These are phyloP conservation scores for Populus alba DNA, from an alignment of 345 rosid species.

Conservation along the genomic window DNA sequence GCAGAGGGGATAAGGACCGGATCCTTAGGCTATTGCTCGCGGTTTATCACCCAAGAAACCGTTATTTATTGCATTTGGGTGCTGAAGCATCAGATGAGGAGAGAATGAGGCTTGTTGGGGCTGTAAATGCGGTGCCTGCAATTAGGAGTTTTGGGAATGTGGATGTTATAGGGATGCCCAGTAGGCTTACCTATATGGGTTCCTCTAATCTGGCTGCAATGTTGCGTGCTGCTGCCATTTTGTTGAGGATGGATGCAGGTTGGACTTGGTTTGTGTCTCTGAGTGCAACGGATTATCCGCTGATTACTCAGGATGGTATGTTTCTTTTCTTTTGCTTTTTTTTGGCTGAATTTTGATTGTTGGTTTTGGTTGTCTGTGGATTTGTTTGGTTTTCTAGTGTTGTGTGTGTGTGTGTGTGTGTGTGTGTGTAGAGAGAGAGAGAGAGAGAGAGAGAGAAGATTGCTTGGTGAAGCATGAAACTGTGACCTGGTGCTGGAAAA, in stretches of 20 bases:
- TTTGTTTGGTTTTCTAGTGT: not conserved
- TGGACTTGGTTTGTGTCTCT: conserved; percentile 92
- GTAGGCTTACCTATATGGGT: conserved; percentile 69
- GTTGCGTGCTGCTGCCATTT: conserved; percentile 73
- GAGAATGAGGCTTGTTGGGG: conserved; percentile 49
- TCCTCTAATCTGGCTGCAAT: conserved; percentile 64
- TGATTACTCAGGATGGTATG: conserved; percentile 93
- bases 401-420: not conserved
- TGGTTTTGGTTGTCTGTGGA: not conserved
- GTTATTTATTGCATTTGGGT: conserved; percentile 76
- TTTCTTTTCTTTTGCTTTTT: not conserved
- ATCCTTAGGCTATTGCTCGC: conserved; percentile 80
- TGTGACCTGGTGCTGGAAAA: not conserved
- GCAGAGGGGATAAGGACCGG: conserved; percentile 65
- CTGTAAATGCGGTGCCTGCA: conserved; percentile 68
- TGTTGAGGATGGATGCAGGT: conserved; percentile 65
- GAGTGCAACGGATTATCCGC: conserved; percentile 90
- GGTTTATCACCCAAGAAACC: conserved; percentile 91
- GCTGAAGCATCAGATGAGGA: conserved; percentile 80
- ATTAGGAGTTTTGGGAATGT: conserved; percentile 80
- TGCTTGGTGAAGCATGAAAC: not conserved
- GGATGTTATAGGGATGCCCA: conserved; percentile 79
- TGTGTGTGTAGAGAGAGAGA: no score
- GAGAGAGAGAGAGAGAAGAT: not conserved
- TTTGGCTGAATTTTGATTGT: not conserved